Conservation (phyloP, 2,329 filamentous ascomycete genomes). For the Cercospora nicotianae region DNA sequence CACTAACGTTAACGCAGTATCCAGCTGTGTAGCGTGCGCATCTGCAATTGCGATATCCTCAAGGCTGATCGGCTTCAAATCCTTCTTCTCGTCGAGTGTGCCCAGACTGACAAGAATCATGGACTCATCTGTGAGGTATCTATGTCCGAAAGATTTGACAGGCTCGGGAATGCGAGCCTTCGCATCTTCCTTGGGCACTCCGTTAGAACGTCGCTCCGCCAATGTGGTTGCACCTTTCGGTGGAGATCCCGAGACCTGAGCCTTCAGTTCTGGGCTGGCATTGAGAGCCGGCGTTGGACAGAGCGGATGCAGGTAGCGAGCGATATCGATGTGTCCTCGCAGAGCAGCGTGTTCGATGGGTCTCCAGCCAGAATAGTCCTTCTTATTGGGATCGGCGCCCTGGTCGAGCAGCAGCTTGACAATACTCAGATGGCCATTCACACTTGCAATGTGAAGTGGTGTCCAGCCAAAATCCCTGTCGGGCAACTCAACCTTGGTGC, state of each 20-base stretch:
- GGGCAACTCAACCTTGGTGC: slow-evolving; percentile 70
- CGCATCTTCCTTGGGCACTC: slow-evolving; percentile 41
- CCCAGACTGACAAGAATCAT: slow-evolving; percentile 91
- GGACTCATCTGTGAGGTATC: slow-evolving; percentile 85
- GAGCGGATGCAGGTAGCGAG: slow-evolving; percentile 64
- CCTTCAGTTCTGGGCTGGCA: slow-evolving; percentile 33
- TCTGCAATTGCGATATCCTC: slow-evolving; percentile 84
- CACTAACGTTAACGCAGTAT: slow-evolving; percentile 89
- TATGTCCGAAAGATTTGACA: slow-evolving; percentile 92
- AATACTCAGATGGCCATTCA: slow-evolving; percentile 77
- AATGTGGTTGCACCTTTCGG: slow-evolving; percentile 53
- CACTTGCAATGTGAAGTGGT: slow-evolving; percentile 86
- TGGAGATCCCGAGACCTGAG: slow-evolving; percentile 30
- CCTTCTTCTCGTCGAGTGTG: slow-evolving; percentile 87
- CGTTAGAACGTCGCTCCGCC: slow-evolving; percentile 47
- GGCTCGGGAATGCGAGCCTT: slow-evolving; percentile 61
- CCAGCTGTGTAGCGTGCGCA: slow-evolving; percentile 88
- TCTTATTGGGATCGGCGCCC: slow-evolving; percentile 71
- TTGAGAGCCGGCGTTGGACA: slow-evolving; percentile 43
- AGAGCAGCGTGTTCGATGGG: slow-evolving; percentile 90
- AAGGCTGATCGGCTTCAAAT: slow-evolving; percentile 75
- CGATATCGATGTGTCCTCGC: slow-evolving; percentile 82
- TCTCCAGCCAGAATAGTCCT: slow-evolving; percentile 90
- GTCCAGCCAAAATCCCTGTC: slow-evolving; percentile 93
- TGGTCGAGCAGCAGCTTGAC: slow-evolving; percentile 75